Conservation (phyloP, 2,329 filamentous ascomycete genomes). For the Aureobasidium namibiae region DNA sequence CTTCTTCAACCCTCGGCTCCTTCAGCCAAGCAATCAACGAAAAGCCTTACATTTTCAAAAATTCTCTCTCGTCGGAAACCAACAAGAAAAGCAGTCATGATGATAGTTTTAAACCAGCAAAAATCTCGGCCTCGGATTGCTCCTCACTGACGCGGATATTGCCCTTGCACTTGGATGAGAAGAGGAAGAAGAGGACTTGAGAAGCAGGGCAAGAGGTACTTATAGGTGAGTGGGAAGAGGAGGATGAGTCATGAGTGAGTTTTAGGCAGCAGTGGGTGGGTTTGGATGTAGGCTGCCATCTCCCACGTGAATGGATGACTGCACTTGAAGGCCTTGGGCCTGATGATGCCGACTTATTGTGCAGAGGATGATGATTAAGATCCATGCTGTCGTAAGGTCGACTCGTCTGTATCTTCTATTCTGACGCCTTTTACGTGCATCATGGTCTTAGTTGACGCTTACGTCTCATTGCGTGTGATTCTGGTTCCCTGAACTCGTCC, state of each 20-base stretch:
- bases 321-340: too few species aligned
- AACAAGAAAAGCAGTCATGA: background rate
- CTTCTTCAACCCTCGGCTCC: background rate
- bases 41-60: background rate
- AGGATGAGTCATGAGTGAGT: background rate
- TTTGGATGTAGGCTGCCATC: too few species aligned
- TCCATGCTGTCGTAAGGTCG: too few species aligned
- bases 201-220: too few species aligned
- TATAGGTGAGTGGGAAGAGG: background rate
- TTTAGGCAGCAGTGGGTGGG: background rate
- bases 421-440: too few species aligned
- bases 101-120: slow-evolving; percentile 2
- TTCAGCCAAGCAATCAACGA: background rate
- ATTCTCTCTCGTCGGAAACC: background rate
- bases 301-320: too few species aligned
- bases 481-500: too few species aligned
- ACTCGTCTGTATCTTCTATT: too few species aligned
- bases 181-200: background rate
- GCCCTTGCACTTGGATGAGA: background rate
- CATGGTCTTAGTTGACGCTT: too few species aligned
- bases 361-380: too few species aligned
- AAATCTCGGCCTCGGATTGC: background rate
- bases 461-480: too few species aligned
- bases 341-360: too few species aligned
- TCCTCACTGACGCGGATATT: background rate